Percentiles rank a stretch among this genome's conserved stretches.
These are phyloP conservation scores for Leccinum broughii DNA, from an alignment of 768 basidiomycete species.

Conservation along the genomic window DNA sequence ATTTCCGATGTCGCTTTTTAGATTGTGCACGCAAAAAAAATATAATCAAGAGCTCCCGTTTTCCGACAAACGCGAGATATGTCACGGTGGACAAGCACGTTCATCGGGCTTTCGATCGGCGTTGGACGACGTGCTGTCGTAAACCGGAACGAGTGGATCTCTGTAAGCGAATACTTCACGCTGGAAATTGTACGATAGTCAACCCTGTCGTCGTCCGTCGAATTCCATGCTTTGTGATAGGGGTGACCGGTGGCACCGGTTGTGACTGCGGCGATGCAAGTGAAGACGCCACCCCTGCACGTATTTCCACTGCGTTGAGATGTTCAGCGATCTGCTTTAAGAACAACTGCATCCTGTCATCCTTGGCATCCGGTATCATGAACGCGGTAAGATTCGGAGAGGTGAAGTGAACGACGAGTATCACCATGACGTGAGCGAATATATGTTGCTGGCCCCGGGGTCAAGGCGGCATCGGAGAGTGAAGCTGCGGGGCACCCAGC, in stretches of 20 bases:
- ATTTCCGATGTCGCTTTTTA: no score
- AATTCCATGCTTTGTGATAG: no score
- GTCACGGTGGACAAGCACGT: no score
- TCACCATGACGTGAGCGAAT: slow-evolving; percentile 25
- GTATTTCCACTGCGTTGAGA: slow-evolving; percentile 69
- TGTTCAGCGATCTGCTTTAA: slow-evolving; percentile 84
- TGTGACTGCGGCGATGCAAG: no score
- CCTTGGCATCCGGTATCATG: slow-evolving; percentile 63
- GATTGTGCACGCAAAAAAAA: no score
- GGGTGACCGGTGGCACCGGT: no score
- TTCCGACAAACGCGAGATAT: no score
- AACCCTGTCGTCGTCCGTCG: background rate
- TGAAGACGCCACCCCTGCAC: slow-evolving; percentile 28
- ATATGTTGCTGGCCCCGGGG: slow-evolving; percentile 2
- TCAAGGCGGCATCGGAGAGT: no score
- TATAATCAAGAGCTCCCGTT: no score
- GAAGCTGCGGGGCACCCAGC: background rate
- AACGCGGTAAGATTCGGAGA: slow-evolving; percentile 42
- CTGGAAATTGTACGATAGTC: slow-evolving; percentile 5
- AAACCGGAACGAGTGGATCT: slow-evolving; percentile 38
- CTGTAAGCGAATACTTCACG: slow-evolving; percentile 19
- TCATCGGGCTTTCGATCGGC: background rate
- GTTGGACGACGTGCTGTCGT: slow-evolving; percentile 38
- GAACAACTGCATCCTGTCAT: slow-evolving; percentile 78
- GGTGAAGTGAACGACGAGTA: slow-evolving; percentile 31